These are phyloP conservation scores for Ascochyta lentis DNA, from an alignment of 2,329 filamentous ascomycete genomes.

Conservation along the genomic window DNA sequence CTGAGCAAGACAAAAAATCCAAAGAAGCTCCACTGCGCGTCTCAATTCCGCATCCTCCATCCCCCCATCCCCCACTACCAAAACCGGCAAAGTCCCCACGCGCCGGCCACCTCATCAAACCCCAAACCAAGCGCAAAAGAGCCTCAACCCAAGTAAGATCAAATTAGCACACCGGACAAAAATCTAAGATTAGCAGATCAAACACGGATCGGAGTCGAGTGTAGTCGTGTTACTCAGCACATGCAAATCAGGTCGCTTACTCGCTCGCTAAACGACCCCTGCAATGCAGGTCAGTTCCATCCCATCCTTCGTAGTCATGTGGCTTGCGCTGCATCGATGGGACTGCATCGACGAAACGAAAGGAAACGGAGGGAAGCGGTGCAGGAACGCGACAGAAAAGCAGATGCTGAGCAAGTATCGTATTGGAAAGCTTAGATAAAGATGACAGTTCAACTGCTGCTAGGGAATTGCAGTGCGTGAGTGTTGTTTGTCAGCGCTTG, in stretches of 20 bases:
- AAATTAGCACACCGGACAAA: slow-evolving; percentile 25
- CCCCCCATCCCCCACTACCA: slow-evolving; percentile 8
- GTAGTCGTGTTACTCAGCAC: slow-evolving; percentile 40
- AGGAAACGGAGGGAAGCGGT: too few relatives aligned
- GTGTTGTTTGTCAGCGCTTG: too few relatives aligned
- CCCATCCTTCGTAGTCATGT: not conserved
- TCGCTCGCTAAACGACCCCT: slow-evolving; percentile 12
- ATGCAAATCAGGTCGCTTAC: slow-evolving; percentile 24
- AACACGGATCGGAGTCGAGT: slow-evolving; percentile 33
- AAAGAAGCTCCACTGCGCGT: slow-evolving; percentile 17
- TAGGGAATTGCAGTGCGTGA: too few relatives aligned
- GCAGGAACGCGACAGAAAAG: too few relatives aligned
- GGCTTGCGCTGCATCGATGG: not conserved
- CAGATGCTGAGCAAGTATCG: too few relatives aligned
- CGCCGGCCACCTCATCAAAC: not conserved
- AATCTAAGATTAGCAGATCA: slow-evolving; percentile 44
- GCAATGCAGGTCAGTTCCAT: slow-evolving; percentile 17
- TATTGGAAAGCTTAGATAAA: too few relatives aligned
- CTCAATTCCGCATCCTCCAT: slow-evolving; percentile 18
- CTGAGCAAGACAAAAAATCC: slow-evolving; percentile 6
- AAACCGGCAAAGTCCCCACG: not conserved
- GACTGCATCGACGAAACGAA: too few relatives aligned
- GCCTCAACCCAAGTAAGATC: slow-evolving; percentile 21
- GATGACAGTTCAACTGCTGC: too few relatives aligned
- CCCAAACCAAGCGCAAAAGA: not conserved